A percentile compares a stretch with the other conserved stretches of the same genome.
These are phyloP conservation scores for Alternaria arbusti DNA, from an alignment of 2,329 filamentous ascomycete species.

Conservation along the genomic window DNA sequence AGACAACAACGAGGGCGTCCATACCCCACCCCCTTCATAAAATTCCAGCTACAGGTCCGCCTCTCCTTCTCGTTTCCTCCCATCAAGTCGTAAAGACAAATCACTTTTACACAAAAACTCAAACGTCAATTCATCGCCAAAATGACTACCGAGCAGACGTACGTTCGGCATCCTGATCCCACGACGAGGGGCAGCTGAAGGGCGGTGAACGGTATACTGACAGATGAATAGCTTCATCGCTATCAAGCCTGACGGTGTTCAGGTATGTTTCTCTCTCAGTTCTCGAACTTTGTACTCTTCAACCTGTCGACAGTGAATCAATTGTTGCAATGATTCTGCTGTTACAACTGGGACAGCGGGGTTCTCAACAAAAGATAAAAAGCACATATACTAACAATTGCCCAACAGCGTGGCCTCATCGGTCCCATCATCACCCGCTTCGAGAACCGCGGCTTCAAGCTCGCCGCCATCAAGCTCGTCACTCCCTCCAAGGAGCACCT, in stretches of 20 bases:
- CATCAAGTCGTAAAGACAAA: conserved; percentile 57
- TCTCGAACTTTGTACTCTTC: too few species aligned
- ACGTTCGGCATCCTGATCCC: conserved; percentile 49
- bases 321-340: not conserved
- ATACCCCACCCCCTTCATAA: conserved; percentile 36
- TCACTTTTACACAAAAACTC: conserved; percentile 45
- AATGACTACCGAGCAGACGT: conserved; percentile 85
- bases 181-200: not conserved
- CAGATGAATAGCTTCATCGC: conserved; percentile 85
- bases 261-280: conserved; percentile 65
- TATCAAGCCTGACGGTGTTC: conserved; percentile 99
- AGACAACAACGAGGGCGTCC: conserved; percentile 16
- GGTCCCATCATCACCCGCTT: conserved; percentile 98
- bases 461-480: conserved; percentile 95
- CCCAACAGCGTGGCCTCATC: conserved; percentile 84
- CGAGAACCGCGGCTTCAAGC: conserved; percentile 98
- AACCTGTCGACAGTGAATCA: not conserved
- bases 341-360: not conserved
- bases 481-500: conserved; percentile 92
- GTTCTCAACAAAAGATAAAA: conserved; percentile 4
- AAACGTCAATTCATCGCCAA: conserved; percentile 40
- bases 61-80: conserved; percentile 17
- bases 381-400: conserved; percentile 14
- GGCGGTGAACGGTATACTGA: conserved; percentile 37
- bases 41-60: conserved; percentile 30